Evolutionary conservation across 179 eudicot species (phyloP), one percentile per base, ranked within the genome.

Genomic region (Amaranthus tricolor): DNA sequence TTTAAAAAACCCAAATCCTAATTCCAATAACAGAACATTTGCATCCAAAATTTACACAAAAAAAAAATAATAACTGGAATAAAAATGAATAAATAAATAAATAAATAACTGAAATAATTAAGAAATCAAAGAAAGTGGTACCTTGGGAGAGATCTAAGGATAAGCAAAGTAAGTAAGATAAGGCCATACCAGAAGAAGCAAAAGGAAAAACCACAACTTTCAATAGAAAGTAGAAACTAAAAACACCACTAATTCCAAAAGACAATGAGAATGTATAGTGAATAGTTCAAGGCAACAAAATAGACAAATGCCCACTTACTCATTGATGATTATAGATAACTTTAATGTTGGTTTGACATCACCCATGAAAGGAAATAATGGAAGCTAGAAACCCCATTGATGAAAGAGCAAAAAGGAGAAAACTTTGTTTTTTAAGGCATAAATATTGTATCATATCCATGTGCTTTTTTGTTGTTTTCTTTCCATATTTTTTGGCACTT

Each of bases 111-210:
- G 16, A 61, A 31, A 7, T 16, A 17, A 53, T 19, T 40, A 21
- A 72, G 5, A 13, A 53, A 48, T 15, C 0, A 24, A 12, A 52
- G 19, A 67, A 73, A 73, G 78, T 48, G 5, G 75, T 82, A 91
- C 93, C 93, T 76, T 86, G 65, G 80, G 19, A 49, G 83, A 76
- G 78, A 81, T 56, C 70, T 68, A 82, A 65, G 85, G 74, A 76
- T 63, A 79, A 68, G 73, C 81, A 47, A 84, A 80, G 85, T 87
- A 84, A 79, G 83, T n/a, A 78, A 79, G 87, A 86, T 71, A 85
- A 82, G 72, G 88, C 87, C 90, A 88, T 89, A 20, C 13, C 9
- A 80, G 51, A 9, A 51, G 52, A 56, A 24, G 9, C 48, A 74
- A 68, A 73, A 70, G 15, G 66, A 75, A 68, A 43, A 53, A 31